Evolutionary conservation across 2,329 filamentous ascomycete genomes (phyloP).

Genomic region (Harringtonia lauricola): DNA sequence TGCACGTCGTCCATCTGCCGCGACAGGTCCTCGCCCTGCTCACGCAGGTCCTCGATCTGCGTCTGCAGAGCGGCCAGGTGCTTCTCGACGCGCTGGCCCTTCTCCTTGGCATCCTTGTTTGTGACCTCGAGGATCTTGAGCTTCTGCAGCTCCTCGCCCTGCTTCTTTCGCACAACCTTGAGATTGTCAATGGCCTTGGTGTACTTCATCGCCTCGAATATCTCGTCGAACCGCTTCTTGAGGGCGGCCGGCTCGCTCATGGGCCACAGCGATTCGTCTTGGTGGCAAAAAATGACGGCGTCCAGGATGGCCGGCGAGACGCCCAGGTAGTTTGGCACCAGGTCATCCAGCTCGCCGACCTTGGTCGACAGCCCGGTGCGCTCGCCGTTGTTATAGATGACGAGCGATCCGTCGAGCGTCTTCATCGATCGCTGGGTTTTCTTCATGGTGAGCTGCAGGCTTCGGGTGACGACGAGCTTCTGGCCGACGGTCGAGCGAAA

Average conservation of each 20-base stretch:
- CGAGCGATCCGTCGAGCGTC: constrained; percentile 70
- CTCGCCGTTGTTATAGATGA: constrained; percentile 71
- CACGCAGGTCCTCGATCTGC: constrained; percentile 52
- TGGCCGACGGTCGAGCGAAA: constrained; percentile 72
- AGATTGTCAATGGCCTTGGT: constrained; percentile 96
- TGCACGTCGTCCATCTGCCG: constrained; percentile 50
- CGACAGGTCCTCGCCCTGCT: constrained; percentile 46
- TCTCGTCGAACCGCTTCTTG: constrained; percentile 94
- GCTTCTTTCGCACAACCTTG: constrained; percentile 72
- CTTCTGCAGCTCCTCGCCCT: constrained; percentile 62
- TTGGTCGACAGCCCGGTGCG: constrained; percentile 67
- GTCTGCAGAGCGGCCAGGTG: constrained; percentile 51
- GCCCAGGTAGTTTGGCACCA: constrained; percentile 77
- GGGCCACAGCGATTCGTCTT: constrained; percentile 95
- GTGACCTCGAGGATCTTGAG: constrained; percentile 58
- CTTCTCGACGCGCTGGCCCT: constrained; percentile 61
- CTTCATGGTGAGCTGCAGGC: constrained; percentile 76
- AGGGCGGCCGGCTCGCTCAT: constrained; percentile 77
- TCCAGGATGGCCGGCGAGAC: constrained; percentile 86
- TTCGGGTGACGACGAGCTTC: constrained; percentile 74
- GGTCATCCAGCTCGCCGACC: constrained; percentile 68
- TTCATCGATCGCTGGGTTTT: constrained; percentile 68
- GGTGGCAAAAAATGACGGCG: constrained; percentile 95
- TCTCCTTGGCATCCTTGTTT: constrained; percentile 64
- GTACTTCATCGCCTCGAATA: constrained; percentile 94